These are phyloP conservation scores for Trichoderma sp. DNA, from an alignment of 2,329 filamentous ascomycete genomes.

Conservation along the genomic window DNA sequence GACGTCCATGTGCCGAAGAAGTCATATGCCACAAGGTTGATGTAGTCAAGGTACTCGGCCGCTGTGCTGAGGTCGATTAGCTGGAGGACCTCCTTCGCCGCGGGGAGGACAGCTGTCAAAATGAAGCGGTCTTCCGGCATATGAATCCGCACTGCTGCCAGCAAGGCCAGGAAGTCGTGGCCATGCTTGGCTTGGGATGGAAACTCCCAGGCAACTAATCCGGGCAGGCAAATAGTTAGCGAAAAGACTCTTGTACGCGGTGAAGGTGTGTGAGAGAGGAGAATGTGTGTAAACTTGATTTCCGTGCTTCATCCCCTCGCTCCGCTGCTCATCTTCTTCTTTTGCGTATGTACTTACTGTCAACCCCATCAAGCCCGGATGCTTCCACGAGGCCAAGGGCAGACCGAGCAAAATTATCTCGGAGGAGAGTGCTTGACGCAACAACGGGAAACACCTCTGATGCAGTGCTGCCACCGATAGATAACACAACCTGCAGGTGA, in stretches of 20 bases:
- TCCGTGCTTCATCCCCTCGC: background rate
- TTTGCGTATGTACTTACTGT: conserved; percentile 57
- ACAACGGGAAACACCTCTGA: conserved; percentile 70
- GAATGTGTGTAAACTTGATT: background rate
- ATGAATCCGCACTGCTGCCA: conserved; percentile 67
- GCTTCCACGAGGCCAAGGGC: conserved; percentile 69
- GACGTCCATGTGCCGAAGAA: conserved; percentile 73
- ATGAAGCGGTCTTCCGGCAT: conserved; percentile 71
- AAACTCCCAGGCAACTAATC: conserved; percentile 78
- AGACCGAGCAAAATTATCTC: conserved; percentile 72
- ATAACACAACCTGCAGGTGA: conserved; percentile 75
- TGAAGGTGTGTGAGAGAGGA: background rate
- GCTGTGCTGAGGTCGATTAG: conserved; percentile 69
- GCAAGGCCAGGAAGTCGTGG: conserved; percentile 69
- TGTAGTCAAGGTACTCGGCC: conserved; percentile 68
- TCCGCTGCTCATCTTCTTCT: background rate
- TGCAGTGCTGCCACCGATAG: conserved; percentile 71
- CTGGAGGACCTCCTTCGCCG: conserved; percentile 65
- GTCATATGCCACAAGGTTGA: conserved; percentile 83
- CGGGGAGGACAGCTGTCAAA: conserved; percentile 73
- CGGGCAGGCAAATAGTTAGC: background rate
- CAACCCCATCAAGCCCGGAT: conserved; percentile 65
- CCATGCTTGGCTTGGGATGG: conserved; percentile 69
- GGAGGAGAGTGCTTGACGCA: conserved; percentile 60
- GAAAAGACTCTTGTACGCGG: background rate